A percentile compares a stretch with the other conserved stretches of the same genome.
Evolutionary conservation across 495 filamentous ascomycete species (phyloP).

Genomic region (Podospora australis): DNA sequence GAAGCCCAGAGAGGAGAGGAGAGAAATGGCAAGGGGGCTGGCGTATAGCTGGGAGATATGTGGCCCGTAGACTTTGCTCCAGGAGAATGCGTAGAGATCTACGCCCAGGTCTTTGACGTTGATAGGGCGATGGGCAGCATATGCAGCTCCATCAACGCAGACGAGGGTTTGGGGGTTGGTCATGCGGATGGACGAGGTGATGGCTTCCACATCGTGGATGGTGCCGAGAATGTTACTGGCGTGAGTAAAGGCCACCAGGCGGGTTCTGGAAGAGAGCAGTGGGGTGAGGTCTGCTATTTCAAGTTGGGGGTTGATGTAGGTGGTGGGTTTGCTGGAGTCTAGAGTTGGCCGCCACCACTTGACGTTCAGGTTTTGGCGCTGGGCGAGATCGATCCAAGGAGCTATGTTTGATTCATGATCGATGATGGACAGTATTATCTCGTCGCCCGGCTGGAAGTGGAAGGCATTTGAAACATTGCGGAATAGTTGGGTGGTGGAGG

Average conservation of each 20-base stretch:
- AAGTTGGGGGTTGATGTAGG: slow-evolving; percentile 53
- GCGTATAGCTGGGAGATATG: slow-evolving; percentile 65
- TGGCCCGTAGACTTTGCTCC: slow-evolving; percentile 72
- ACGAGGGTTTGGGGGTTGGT: slow-evolving; percentile 34
- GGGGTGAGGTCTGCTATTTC: slow-evolving; percentile 43
- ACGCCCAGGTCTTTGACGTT: slow-evolving; percentile 61
- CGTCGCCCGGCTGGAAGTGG: slow-evolving; percentile 50
- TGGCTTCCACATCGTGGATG: slow-evolving; percentile 55
- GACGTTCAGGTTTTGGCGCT: slow-evolving; percentile 47
- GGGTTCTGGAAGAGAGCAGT: slow-evolving; percentile 53
- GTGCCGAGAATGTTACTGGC: slow-evolving; percentile 64
- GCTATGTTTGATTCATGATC: slow-evolving; percentile 70
- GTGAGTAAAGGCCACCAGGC: slow-evolving; percentile 64
- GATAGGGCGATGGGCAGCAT: slow-evolving; percentile 60
- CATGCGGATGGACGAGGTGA: slow-evolving; percentile 46
- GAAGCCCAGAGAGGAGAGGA: slow-evolving; percentile 53
- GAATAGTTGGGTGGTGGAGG: slow-evolving; percentile 67
- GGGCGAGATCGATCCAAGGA: slow-evolving; percentile 59
- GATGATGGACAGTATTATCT: slow-evolving; percentile 58
- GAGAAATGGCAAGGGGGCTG: slow-evolving; percentile 38
- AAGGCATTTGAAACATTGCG: slow-evolving; percentile 61
- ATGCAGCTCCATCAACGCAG: slow-evolving; percentile 59
- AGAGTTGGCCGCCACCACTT: slow-evolving; percentile 58
- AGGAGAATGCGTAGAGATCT: slow-evolving; percentile 69
- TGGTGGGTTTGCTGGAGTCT: slow-evolving; percentile 1